Conservation (phyloP, 2,329 filamentous ascomycete genomes). For the Pyricularia sp. region DNA sequence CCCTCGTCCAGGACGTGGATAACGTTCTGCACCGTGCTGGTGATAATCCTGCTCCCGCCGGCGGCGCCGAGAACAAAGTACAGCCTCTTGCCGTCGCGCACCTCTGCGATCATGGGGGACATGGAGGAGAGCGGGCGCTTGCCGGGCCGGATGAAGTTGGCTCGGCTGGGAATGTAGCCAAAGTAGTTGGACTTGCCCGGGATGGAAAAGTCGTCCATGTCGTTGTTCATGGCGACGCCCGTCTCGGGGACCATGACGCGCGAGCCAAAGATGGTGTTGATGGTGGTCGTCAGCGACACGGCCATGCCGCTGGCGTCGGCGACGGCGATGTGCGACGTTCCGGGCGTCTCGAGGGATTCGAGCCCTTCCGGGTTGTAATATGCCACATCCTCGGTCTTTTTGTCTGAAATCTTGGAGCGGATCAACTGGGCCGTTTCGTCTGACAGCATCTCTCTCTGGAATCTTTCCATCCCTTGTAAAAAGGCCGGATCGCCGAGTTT, state of each 20-base stretch:
- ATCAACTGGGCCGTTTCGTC: conserved; percentile 44
- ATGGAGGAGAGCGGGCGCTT: conserved; percentile 76
- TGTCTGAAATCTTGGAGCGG: conserved; percentile 34
- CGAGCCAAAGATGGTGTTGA: conserved; percentile 75
- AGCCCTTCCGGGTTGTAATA: conserved; percentile 36
- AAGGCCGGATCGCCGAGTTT: conserved; percentile 71
- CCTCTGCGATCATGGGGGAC: conserved; percentile 41
- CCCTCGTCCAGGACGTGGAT: conserved; percentile 61
- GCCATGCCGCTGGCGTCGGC: conserved; percentile 63
- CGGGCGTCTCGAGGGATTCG: conserved; percentile 49
- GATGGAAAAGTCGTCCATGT: conserved; percentile 68
- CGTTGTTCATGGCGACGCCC: conserved; percentile 61
- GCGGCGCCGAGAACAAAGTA: conserved; percentile 66
- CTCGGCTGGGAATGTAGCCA: conserved; percentile 63
- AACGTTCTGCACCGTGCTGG: conserved; percentile 63
- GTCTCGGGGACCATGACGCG: conserved; percentile 71
- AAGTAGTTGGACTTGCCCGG: conserved; percentile 64
- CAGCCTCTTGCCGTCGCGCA: conserved; percentile 47
- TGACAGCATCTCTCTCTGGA: conserved; percentile 55
- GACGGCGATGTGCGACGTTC: conserved; percentile 58
- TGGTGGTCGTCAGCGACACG: conserved; percentile 69
- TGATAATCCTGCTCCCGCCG: conserved; percentile 77
- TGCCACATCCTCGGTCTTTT: conserved; percentile 25
- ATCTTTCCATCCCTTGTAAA: conserved; percentile 47
- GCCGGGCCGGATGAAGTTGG: conserved; percentile 66